Evolutionary conservation across 108 stramenopile genomes (phyloP).

Genomic region (Fistulifera solaris): DNA sequence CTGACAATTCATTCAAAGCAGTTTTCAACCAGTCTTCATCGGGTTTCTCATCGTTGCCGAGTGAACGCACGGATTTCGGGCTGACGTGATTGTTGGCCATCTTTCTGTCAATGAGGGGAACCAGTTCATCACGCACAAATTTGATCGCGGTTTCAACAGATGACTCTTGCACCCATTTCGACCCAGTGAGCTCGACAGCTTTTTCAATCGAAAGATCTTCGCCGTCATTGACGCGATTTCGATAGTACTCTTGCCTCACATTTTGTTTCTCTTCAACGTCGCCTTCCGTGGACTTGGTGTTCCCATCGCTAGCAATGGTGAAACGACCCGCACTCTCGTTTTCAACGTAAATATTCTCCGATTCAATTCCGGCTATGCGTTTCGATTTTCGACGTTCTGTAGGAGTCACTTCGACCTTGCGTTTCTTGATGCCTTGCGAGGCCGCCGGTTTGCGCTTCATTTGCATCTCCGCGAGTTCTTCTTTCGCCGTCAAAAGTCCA

Average conservation of each 20-base stretch:
- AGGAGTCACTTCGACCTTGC: not conserved
- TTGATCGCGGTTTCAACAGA: slow-evolving; percentile 25
- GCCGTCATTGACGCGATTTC: slow-evolving; percentile 1
- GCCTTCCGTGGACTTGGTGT: not conserved
- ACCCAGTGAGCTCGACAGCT: slow-evolving; percentile 38
- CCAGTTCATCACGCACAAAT: slow-evolving; percentile 15
- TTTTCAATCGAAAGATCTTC: slow-evolving; percentile 10
- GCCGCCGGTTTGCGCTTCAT: not conserved
- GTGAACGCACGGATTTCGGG: slow-evolving; percentile 16
- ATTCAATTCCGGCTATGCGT: slow-evolving; percentile 29
- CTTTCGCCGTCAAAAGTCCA: slow-evolving; percentile 34
- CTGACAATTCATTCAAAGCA: slow-evolving; percentile 30
- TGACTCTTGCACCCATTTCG: slow-evolving; percentile 47
- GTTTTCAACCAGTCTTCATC: slow-evolving; percentile 4
- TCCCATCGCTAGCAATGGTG: slow-evolving; percentile 4
- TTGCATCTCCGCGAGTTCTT: not conserved
- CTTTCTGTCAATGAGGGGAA: not conserved
- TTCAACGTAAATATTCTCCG: slow-evolving; percentile 35
- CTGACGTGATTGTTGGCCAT: slow-evolving; percentile 1
- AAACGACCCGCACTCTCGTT: slow-evolving; percentile 26
- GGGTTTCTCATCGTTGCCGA: slow-evolving; percentile 1
- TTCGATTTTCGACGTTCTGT: slow-evolving; percentile 33
- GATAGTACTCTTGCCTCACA: not conserved
- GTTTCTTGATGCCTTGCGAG: slow-evolving; percentile 2
- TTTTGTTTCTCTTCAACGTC: not conserved